Evolutionary conservation across 495 filamentous ascomycete genomes (phyloP), one percentile per base, ranked within the genome.

Genomic region (Penicillium canariense): DNA sequence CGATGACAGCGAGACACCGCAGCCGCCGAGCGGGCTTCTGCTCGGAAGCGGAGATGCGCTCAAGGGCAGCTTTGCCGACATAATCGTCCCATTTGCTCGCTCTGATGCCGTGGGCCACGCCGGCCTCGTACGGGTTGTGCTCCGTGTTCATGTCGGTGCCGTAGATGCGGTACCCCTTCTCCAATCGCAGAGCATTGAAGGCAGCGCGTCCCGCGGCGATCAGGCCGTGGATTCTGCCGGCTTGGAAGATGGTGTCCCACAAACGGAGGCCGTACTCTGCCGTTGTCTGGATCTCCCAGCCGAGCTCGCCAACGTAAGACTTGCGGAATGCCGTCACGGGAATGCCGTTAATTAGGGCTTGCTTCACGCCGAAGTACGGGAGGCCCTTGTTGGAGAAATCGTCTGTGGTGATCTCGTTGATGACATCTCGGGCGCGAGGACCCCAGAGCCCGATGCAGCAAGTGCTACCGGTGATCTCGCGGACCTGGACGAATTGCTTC

Each of bases 361-460:
- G 53, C 54, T 76, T 77, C 50, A 70, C 65, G 6, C 56, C 52
- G 50, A 76, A 66, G 34, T 77, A 76, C 0, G 72, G 71, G 0
- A 79, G 65, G 0, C 57, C 69, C 20, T 63, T 63, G 57, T 72
- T 68, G 48, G 71, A 70, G 52, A 80, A 66, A 26, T 79, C 73
- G 14, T 71, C 68, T 0, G 62, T 50, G 30, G 55, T 75, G 47
- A 72, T 49, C 1, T 23, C 40, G 17, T 34, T 45, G 31, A 80
- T 66, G 0, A 75, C 71, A 39, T 74, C 68, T 6, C 64, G 61
- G 2, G 78, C 60, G 11, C 71, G 74, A 20, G 78, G 78, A 11
- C 78, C 78, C 78, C 77, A 80, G 11, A 81, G 69, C 0, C 78
- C 78, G 27, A 81, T 71, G 53, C 74, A 74, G 45, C 76, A 80